These are phyloP conservation scores for Haplographium delicatum DNA, from an alignment of 495 filamentous ascomycete species.

Conservation along the genomic window DNA sequence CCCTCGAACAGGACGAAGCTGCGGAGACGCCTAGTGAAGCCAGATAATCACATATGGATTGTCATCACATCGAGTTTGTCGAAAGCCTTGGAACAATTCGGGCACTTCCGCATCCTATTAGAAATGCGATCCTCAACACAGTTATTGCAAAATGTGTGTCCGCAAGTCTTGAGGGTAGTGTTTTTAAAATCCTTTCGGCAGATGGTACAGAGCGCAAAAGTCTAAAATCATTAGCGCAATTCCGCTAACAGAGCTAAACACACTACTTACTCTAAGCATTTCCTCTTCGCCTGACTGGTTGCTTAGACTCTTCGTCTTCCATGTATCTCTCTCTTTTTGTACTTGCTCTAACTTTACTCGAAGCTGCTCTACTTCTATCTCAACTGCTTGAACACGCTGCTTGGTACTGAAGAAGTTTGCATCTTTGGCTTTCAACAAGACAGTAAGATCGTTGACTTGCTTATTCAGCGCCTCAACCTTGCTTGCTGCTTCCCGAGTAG, in stretches of 20 bases:
- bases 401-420: conserved; percentile 51
- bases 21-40: background rate
- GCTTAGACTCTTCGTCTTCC: conserved; percentile 73
- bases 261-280: conserved; percentile 67
- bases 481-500: conserved; percentile 60
- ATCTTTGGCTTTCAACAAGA: conserved; percentile 69
- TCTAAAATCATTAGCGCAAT: conserved; percentile 49
- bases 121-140: conserved; percentile 83
- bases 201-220: conserved; percentile 81
- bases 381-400: conserved; percentile 52
- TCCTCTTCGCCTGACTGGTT: conserved; percentile 79
- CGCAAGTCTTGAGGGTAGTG: conserved; percentile 85
- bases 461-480: conserved; percentile 65
- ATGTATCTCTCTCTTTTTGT: conserved; percentile 71
- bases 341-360: conserved; percentile 67
- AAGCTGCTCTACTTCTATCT: conserved; percentile 67
- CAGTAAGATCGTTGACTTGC: conserved; percentile 71
- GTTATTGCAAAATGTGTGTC: conserved; percentile 89
- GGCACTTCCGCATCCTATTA: conserved; percentile 90
- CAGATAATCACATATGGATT: conserved; percentile 41
- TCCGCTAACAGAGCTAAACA: background rate
- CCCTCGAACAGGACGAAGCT: background rate
- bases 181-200: conserved; percentile 91
- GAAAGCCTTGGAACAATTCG: conserved; percentile 85
- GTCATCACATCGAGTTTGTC: conserved; percentile 81